Percentiles rank a stretch among this genome's conserved stretches.
Evolutionary conservation across 345 rosid genomes (phyloP).

Genomic region (Raphanus sativus): DNA sequence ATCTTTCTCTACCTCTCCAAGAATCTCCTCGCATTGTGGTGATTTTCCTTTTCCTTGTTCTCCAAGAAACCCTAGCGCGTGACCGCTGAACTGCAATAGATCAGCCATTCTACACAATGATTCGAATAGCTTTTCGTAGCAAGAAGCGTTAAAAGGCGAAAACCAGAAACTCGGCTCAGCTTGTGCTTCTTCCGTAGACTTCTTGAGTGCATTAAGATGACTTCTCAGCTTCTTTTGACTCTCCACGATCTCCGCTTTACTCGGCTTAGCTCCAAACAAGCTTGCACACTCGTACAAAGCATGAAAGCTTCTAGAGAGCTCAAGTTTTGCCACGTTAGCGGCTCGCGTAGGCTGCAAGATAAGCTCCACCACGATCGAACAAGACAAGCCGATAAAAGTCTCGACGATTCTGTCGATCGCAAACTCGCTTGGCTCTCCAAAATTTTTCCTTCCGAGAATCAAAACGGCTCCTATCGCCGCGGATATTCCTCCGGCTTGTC

Average conservation of each 20-base stretch:
- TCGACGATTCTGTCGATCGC: constrained; percentile 84
- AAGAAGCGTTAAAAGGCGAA: constrained; percentile 59
- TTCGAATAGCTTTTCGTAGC: constrained; percentile 56
- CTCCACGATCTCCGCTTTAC: constrained; percentile 39
- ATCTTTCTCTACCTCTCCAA: constrained; percentile 48
- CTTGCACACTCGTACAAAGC: constrained; percentile 47
- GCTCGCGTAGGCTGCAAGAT: constrained; percentile 68
- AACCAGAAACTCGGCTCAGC: constrained; percentile 89
- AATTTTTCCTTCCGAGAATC: constrained; percentile 73
- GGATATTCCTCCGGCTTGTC: constrained; percentile 83
- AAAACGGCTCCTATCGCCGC: constrained; percentile 81
- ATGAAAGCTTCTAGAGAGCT: constrained; percentile 51
- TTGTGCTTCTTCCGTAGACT: constrained; percentile 68
- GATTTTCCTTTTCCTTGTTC: constrained; percentile 42
- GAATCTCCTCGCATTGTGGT: constrained; percentile 39
- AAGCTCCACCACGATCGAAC: constrained; percentile 66
- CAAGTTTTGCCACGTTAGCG: constrained; percentile 59
- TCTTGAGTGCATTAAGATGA: constrained; percentile 48
- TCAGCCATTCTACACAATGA: constrained; percentile 64
- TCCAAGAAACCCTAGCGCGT: constrained; percentile 47
- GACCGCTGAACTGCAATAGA: constrained; percentile 54
- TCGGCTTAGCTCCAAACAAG: constrained; percentile 43
- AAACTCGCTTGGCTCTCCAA: constrained; percentile 76
- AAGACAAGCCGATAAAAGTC: constrained; percentile 77
- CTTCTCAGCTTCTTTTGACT: constrained; percentile 51